phyloP scores from a whole-genome alignment of 805 yeast genomes.

The Candida germanica region DNA sequence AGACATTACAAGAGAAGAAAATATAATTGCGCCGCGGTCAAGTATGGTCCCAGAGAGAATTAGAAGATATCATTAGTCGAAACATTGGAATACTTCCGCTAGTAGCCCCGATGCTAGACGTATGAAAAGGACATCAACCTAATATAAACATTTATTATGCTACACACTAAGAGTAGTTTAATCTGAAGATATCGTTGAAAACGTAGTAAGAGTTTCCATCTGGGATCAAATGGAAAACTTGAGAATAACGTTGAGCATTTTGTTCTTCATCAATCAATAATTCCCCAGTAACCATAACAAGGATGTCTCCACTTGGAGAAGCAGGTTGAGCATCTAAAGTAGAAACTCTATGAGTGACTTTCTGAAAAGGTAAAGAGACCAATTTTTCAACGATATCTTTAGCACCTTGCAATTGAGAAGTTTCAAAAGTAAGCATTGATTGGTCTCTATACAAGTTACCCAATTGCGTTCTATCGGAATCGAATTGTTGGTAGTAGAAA shows the following conservation, averaged over 20 bases:
- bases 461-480: conserved; percentile 85
- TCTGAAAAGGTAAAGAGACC: conserved; percentile 82
- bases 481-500: conserved; percentile 94
- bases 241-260: conserved; percentile 94
- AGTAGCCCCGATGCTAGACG: too few relatives aligned
- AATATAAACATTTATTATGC: not conserved
- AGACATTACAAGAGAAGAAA: too few relatives aligned
- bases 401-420: conserved; percentile 92
- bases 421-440: conserved; percentile 96
- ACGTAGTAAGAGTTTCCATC: conserved; percentile 90
- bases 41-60: too few relatives aligned
- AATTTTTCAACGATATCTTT: conserved; percentile 90
- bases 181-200: conserved; percentile 94
- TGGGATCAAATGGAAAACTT: conserved; percentile 94
- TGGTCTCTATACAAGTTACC: conserved; percentile 94
- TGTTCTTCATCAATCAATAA: conserved; percentile 89
- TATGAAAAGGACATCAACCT: too few relatives aligned
- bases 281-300: conserved; percentile 98
- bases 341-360: conserved; percentile 89
- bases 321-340: conserved; percentile 98
- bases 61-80: too few relatives aligned
- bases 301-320: conserved; percentile 84
- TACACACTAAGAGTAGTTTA: conserved; percentile 73
- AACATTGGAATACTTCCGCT: too few relatives aligned
- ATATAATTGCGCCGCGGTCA: too few relatives aligned